Evolutionary conservation across 2,329 filamentous ascomycete genomes (phyloP), one percentile per base, ranked within the genome.

Genomic region (Pestalotiopsis sp.): DNA sequence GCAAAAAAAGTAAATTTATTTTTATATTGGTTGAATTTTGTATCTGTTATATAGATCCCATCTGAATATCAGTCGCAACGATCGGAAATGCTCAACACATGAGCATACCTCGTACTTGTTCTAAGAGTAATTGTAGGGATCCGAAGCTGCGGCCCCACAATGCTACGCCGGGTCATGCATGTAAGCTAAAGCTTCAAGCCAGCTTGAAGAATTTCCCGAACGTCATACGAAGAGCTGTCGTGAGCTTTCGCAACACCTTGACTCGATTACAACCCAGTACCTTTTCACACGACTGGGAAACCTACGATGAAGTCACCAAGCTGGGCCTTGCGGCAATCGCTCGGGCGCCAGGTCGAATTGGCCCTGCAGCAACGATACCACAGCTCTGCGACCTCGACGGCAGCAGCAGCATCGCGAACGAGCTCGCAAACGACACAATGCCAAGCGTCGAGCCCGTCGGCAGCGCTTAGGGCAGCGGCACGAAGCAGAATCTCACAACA

Each of bases 271-370:
- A 27, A 27, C 27, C 27, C 25, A 25, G 63, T 6, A 25, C n/a
- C 20, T 9, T 9, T 36, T 36, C 41, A 39, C 13, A 20, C 11
- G 5, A 20, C 38, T 38, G 39, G 25, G n/a, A 14, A 4, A 31
- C 7, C 2, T 12, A 67, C 11, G 49, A 79, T 78, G 77, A 76
- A 74, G 70, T 70, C 70, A 13, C 56, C 70, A 57, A 69, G 70
- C 63, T 72, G 73, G 68, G 39, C 73, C 23, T 67, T 75, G 38
- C 70, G 72, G 49, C 72, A 71, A 39, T 69, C 68, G 25, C 73
- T 78, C 68, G 74, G 72, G 60, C 71, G 71, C 4, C 73, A 73
- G 52, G 69, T 76, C 68, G 72, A 75, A 65, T 63, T 71, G 27
- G 69, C 75, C 52, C 72, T 78, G 66, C 67, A 74, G 38, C 70